Conservation (phyloP, 1,139 yeast genomes). For the Yamadazyma epiphylla region DNA sequence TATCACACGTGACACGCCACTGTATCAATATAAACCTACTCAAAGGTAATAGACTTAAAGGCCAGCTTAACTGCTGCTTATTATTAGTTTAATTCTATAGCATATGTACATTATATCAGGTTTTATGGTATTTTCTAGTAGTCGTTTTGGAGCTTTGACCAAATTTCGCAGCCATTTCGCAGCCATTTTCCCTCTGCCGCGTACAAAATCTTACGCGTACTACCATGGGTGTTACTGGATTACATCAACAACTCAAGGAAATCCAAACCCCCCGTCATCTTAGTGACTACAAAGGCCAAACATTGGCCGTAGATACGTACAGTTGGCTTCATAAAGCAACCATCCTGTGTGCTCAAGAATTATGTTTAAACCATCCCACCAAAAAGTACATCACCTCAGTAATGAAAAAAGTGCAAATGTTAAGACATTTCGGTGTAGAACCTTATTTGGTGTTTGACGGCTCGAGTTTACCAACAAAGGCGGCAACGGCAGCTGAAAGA, state of each 20-base stretch:
- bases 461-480: conserved; percentile 76
- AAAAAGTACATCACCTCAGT: conserved; percentile 59
- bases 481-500: conserved; percentile 68
- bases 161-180: too few species aligned
- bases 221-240: conserved; percentile 83
- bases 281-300: conserved; percentile 63
- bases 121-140: too few species aligned
- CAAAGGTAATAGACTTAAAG: conserved; percentile 23
- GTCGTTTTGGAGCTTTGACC: too few species aligned
- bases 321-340: conserved; percentile 95
- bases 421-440: conserved; percentile 62
- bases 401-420: conserved; percentile 61
- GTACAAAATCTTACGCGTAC: too few species aligned
- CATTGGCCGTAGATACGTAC: conserved; percentile 89
- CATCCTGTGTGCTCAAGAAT: conserved; percentile 77
- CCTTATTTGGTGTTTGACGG: conserved; percentile 96
- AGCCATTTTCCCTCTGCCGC: too few species aligned
- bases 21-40: conserved; percentile 31
- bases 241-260: conserved; percentile 69
- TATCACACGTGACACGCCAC: conserved; percentile 31
- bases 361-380: conserved; percentile 72
- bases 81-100: too few species aligned
- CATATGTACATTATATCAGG: too few species aligned
- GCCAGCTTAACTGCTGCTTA: too few species aligned
- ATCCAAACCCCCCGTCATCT: conserved; percentile 62